Conservation (phyloP, 495 filamentous ascomycete genomes). For the Aspergillus cavernicola region DNA sequence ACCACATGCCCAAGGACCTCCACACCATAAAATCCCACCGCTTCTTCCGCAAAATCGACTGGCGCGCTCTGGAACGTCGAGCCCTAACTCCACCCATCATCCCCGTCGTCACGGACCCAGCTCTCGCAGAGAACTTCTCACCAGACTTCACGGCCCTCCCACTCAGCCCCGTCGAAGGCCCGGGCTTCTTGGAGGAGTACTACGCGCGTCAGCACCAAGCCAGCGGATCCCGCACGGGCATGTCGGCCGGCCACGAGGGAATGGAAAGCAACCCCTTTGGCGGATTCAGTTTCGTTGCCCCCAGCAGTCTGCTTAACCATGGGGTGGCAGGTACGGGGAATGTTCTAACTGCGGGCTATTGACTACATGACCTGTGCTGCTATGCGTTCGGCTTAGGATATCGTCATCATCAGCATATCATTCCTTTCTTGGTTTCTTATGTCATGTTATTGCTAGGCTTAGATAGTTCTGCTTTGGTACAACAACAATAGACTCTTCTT, state of each 20-base stretch:
- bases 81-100: slow-evolving; percentile 83
- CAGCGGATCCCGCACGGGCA: neutral
- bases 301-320: slow-evolving; percentile 75
- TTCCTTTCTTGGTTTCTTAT: too few relatives aligned
- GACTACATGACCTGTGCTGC: slow-evolving; percentile 8
- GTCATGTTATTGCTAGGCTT: too few relatives aligned
- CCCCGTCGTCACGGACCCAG: slow-evolving; percentile 89
- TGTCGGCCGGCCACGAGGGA: slow-evolving; percentile 18
- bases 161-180: slow-evolving; percentile 63
- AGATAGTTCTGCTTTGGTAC: too few relatives aligned
- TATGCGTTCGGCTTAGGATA: neutral
- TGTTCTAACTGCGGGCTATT: slow-evolving; percentile 28
- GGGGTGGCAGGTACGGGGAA: slow-evolving; percentile 27
- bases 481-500: too few relatives aligned
- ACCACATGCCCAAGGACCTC: slow-evolving; percentile 83
- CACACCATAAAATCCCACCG: slow-evolving; percentile 84
- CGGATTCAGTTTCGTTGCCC: slow-evolving; percentile 93
- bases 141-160: slow-evolving; percentile 80
- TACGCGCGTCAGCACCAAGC: slow-evolving; percentile 20
- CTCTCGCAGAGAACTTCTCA: slow-evolving; percentile 92
- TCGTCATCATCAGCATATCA: neutral
- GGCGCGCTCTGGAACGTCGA: slow-evolving; percentile 72
- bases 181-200: slow-evolving; percentile 30
- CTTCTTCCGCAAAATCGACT: slow-evolving; percentile 96
- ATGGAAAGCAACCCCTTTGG: slow-evolving; percentile 69